A percentile compares a stretch with the other conserved stretches of the same genome.
phyloP scores from a whole-genome alignment of 2,329 filamentous ascomycete genomes.

The Tolypocladium paradoxum region DNA sequence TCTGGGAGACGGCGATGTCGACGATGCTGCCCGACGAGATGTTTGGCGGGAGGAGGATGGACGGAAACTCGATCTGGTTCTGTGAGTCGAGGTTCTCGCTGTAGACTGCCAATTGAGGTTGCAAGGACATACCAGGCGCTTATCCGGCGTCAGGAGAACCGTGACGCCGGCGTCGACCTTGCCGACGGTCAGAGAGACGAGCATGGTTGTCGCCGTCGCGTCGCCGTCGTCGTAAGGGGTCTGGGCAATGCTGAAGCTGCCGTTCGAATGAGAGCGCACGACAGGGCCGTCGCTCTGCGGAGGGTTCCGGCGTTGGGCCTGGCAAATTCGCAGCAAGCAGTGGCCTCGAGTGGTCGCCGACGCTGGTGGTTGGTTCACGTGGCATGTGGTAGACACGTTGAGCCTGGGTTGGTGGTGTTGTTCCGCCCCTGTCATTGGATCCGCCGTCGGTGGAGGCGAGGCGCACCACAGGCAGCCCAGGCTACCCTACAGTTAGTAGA shows the following conservation, averaged over 20 bases:
- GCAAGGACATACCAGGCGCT: conserved; percentile 63
- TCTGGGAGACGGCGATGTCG: conserved; percentile 90
- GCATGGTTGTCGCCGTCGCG: conserved; percentile 44
- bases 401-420: not conserved
- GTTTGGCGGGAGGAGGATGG: conserved; percentile 87
- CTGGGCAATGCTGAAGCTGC: not conserved
- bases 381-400: not conserved
- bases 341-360: not conserved
- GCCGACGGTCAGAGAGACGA: conserved; percentile 95
- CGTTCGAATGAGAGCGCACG: not conserved
- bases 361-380: not conserved
- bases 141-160: conserved; percentile 91
- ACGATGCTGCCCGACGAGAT: conserved; percentile 96
- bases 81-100: not conserved
- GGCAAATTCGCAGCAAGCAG: not conserved
- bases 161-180: conserved; percentile 99
- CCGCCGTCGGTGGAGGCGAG: not conserved
- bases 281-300: not conserved
- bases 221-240: not conserved
- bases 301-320: not conserved
- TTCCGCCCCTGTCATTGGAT: not conserved
- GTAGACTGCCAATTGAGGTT: not conserved
- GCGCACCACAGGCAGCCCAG: too few relatives aligned
- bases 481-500: not conserved
- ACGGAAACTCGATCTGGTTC: conserved; percentile 89